Base-by-base conservation (phyloP, 2,329 filamentous ascomycete genomes). In the Coniochaeta sp. region DNA sequence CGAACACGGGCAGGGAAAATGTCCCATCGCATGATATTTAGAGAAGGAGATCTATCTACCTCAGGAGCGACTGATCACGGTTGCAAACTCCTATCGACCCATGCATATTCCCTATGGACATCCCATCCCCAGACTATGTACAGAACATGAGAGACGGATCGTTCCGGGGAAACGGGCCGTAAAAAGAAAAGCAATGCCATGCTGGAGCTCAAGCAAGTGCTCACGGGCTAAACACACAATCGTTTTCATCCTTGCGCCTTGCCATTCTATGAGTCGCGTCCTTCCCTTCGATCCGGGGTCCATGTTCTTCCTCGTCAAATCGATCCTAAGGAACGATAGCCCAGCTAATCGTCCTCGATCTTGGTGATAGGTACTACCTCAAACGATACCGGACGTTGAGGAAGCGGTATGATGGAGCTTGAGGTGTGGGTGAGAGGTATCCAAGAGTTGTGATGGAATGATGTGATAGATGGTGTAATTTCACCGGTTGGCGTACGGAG, bases 371-470 rank as follows among this genome's bases (percentile, higher is more conserved):
- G 47, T 96, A 96, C 75, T 96, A 95, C 77, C 80, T 97, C 68
- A 96, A 96, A 79, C 85, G 90, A 72, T 97, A 97, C 77, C 88
- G 93, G 67, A 86, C 90, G 28, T 77, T 97, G 69, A 87, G 89
- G 69, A 88, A 95, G 76, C 82, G 91, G 71, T 97, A 97, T 76
- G 82, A 86, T 64, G 74, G 70, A 61, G 72, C 63, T 26, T 76
- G 67, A 68, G 57, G 26, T 19, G 30, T 16, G 54, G 22, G 14
- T 10, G 52, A 19, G 52, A 28, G 28, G 52, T 14, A 28, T 5
- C n/a, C 6, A 30, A 9, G 22, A 52, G 22, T 26, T n/a, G 14
- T 30, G 26, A 22, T 28, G 19, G 47, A 24, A 16, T 17, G 22
- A 24, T n/a, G 22, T 17, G 22, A n/a, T 24, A 22, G 4, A 42